phyloP scores from a whole-genome alignment of 2,329 filamentous ascomycete genomes.

The Penicillium janthinellum region DNA sequence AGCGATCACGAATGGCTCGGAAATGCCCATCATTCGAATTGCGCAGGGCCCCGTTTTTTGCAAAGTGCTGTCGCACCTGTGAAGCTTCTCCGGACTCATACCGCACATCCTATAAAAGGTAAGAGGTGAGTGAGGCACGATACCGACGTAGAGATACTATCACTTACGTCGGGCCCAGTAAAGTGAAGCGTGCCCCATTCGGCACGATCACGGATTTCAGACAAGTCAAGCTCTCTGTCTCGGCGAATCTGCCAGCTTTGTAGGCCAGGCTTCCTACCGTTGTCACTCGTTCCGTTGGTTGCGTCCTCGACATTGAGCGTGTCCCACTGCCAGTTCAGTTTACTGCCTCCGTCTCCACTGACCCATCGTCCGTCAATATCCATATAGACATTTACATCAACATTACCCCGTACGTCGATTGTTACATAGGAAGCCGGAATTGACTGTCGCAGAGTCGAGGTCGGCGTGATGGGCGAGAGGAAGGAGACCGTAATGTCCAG shows the following conservation, averaged over 20 bases:
- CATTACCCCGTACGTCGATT: constrained; percentile 67
- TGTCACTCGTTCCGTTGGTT: constrained; percentile 30
- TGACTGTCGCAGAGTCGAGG: constrained; percentile 76
- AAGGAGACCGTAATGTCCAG: constrained; percentile 64
- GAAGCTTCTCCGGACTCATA: constrained; percentile 73
- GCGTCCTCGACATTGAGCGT: constrained; percentile 45
- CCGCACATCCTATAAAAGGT: constrained; percentile 52
- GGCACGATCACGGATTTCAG: constrained; percentile 71
- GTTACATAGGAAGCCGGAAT: constrained; percentile 81
- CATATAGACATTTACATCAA: constrained; percentile 64
- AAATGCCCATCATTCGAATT: constrained; percentile 69
- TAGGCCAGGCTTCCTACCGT: constrained; percentile 35
- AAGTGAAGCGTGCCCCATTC: constrained; percentile 86
- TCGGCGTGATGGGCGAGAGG: constrained; percentile 77
- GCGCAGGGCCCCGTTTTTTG: constrained; percentile 64
- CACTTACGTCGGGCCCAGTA: constrained; percentile 62
- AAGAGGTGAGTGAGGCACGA: constrained; percentile 14
- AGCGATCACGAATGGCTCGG: constrained; percentile 71
- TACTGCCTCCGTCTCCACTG: constrained; percentile 69
- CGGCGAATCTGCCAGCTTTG: constrained; percentile 48
- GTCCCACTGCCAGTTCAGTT: constrained; percentile 69
- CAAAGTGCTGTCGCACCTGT: constrained; percentile 68
- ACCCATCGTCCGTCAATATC: constrained; percentile 80
- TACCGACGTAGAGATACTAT: not conserved
- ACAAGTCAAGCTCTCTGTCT: constrained; percentile 66